Evolutionary conservation across 306 rosid species (phyloP).

Genomic region (Vigna angularis): DNA sequence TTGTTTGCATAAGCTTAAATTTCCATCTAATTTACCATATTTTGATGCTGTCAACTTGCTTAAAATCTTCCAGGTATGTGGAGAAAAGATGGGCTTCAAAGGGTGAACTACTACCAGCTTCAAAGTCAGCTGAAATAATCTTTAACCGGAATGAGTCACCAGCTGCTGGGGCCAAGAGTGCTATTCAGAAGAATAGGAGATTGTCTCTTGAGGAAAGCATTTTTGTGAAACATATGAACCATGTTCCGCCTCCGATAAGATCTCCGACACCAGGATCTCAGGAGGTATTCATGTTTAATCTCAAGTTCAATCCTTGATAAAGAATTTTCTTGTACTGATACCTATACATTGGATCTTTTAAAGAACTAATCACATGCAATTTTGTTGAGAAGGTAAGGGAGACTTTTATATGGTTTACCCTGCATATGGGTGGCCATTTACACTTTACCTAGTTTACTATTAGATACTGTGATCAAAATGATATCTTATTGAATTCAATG

Average conservation of each 20-base stretch:
- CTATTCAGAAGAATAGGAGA: conserved; percentile 58
- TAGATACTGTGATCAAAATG: neutral
- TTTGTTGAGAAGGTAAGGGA: too few relatives aligned
- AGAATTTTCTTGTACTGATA: neutral
- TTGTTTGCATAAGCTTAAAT: conserved; percentile 20
- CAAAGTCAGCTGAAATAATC: conserved; percentile 47
- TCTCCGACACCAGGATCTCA: conserved; percentile 48
- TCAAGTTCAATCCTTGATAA: conserved; percentile 15
- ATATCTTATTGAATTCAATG: neutral
- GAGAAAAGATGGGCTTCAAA: conserved; percentile 69
- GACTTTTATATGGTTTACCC: neutral
- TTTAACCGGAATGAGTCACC: conserved; percentile 41
- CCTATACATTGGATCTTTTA: conserved; percentile 3
- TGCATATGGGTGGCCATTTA: neutral
- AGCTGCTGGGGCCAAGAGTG: conserved; percentile 40
- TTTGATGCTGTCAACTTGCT: conserved; percentile 39
- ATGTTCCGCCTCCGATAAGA: conserved; percentile 49
- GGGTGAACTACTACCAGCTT: conserved; percentile 46
- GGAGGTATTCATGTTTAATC: conserved; percentile 56
- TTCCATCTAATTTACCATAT: conserved; percentile 38
- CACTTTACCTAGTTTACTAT: neutral
- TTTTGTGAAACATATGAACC: conserved; percentile 52
- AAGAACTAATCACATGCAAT: neutral
- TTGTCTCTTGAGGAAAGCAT: conserved; percentile 82
- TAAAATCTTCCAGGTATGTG: conserved; percentile 68